Base-by-base conservation (phyloP, 306 rosid genomes). In the Alnus glutinosa region DNA sequence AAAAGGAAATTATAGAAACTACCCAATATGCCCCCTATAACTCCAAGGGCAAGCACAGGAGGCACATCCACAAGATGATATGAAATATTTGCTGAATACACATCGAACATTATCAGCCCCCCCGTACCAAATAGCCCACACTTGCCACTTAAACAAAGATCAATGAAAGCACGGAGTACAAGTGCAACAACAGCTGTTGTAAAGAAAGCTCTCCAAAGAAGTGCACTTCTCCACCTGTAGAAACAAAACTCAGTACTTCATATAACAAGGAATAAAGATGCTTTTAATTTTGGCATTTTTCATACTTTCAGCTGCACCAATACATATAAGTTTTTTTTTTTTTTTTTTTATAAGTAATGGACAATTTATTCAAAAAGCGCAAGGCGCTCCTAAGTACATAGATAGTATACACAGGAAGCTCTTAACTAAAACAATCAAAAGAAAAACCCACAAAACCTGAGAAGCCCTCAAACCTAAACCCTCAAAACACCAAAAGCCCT, bases 191-290 rank as follows among this genome's bases (percentile, higher is more conserved):
- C 70, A 71, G 99, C 99, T 44, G 98, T 85, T 16, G 97, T 85
- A 79, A 95, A 95, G 88, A 95, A 95, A 82, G 97, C 86, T 89
- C 99, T 91, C 99, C 99, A 95, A 48, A 95, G 83, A 90, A 95
- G 96, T 71, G 97, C 90, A 81, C 94, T 84, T 88, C 97, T 89
- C 99, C 98, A 95, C 98, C 99, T 95, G 80, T 76, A 86, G 73
- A 84, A 84, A 68, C 70, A 67, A 77, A 52, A n/a, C 37, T 39
- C 55, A 19, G 14, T 42, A 16, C 44, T 59, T 2, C 28, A 28
- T 28, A 59, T 36, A 36, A 39, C 34, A 68, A 16, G 51, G 3
- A 67, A 42, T 9, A 42, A n/a, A 10, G 14, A 5, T 68, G 51
- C 51, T 68, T 42, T 68, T 68, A 1, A 68, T 42, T 68, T 39